A percentile compares a stretch with the other conserved stretches of the same genome.
Evolutionary conservation across 768 basidiomycete genomes (phyloP).

Genomic region (Tricholoma sp.): DNA sequence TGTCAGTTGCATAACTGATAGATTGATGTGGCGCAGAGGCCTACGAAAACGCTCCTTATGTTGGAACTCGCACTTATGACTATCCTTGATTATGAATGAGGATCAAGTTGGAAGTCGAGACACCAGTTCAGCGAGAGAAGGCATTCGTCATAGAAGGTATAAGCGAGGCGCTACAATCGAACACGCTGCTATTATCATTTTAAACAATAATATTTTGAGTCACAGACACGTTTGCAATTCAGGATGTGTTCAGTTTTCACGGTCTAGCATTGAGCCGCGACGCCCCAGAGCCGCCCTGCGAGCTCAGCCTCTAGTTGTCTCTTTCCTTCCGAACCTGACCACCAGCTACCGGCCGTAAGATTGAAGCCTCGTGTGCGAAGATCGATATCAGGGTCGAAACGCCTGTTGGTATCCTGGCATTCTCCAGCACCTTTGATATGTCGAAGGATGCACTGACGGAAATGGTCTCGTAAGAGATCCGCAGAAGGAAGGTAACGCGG

Average conservation of each 20-base stretch:
- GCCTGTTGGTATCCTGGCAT: slow-evolving; percentile 2
- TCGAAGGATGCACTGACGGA: slow-evolving; percentile 18
- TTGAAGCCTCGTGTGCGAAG: slow-evolving; percentile 12
- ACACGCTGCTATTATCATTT: background rate
- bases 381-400: slow-evolving; percentile 17
- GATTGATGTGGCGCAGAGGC: too few species aligned
- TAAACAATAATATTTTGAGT: background rate
- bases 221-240: background rate
- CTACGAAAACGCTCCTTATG: too few species aligned
- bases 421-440: slow-evolving; percentile 14
- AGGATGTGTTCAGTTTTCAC: background rate
- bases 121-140: background rate
- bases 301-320: slow-evolving; percentile 16
- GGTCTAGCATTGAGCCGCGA: background rate
- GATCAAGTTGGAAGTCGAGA: background rate
- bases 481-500: slow-evolving; percentile 16
- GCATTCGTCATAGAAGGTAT: background rate
- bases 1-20: too few species aligned
- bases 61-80: too few species aligned
- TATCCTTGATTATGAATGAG: too few species aligned
- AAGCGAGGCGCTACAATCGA: background rate
- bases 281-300: slow-evolving; percentile 11
- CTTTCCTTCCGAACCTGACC: slow-evolving; percentile 15
- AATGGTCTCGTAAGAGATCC: slow-evolving; percentile 18
- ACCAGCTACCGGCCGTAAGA: slow-evolving; percentile 12